Evolutionary conservation across 768 basidiomycete species (phyloP), one percentile per base, ranked within the genome.

Genomic region (Lactifluus hygrophoroides): DNA sequence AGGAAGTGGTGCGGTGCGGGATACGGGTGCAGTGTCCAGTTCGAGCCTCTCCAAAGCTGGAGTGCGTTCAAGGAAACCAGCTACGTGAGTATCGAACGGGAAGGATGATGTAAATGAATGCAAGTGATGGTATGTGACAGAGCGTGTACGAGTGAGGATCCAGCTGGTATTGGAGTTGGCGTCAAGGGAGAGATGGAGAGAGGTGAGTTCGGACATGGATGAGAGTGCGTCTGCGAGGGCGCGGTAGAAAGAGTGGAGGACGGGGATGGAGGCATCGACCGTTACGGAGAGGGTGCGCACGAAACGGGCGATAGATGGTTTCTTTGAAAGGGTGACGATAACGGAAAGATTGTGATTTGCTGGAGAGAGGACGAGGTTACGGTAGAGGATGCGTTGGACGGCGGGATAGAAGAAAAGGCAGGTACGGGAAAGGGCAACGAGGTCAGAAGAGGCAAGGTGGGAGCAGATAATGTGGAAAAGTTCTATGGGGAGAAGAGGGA

Each of bases 381-480:
- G 77, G 70, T 86, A 90, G 70, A 90, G 83, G 35, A 75, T 68
- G 58, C 81, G 80, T 58, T 80, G 81, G 0, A 83, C 84, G 64
- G 81, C 69, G 54, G 72, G 72, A 60, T 73, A 71, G 66, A 85
- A 65, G 34, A 67, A 61, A 14, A 76, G 67, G 61, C 63, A 71
- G 7, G 80, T 73, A 19, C 67, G 70, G 2, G 85, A 75, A 62
- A 86, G 74, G 11, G 76, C 68, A 48, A 74, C 70, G 64, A 88
- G 81, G 70, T 78, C 75, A 10, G 56, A 25, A 42, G 35, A 10
- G 14, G 62, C 40, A n/a, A 70, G 62, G 54, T 46, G 51, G 25
- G 55, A 37, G 72, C 71, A 70, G 68, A 88, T 69, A 69, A 70
- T 66, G 72, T 83, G 79, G 64, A 86, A 65, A 65, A 89, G 80